Evolutionary conservation across 2,329 filamentous ascomycete genomes (phyloP), one percentile per base, ranked within the genome.

Genomic region (Fusarium armeniacum): DNA sequence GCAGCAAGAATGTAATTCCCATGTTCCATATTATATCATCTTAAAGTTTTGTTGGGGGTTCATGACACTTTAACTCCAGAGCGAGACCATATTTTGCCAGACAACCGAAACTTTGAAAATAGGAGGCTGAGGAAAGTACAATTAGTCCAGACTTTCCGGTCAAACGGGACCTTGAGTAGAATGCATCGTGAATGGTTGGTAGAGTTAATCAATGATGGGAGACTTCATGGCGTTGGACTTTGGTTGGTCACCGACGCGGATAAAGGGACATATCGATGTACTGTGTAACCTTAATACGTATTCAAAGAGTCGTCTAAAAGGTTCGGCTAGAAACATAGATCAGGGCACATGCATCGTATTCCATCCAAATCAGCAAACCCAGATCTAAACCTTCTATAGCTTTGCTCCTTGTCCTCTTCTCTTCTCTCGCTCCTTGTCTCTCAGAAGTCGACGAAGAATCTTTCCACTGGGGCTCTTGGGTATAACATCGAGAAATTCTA

Each of bases 381-480:
- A 13, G 22, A 49, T 33, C 20, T 11, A 2, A 13, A 7, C 10
- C 9, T 7, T 45, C 38, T 45, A 64, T 16, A 64, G 33, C 5
- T 45, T 64, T 0, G 61, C 10, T 1, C 61, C 61, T 3, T 51
- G 26, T 2, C 16, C 22, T 1, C 61, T 56, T 0, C 44, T 58
- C 16, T 18, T 64, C 20, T 58, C 60, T 1, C 61, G 13, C 11
- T 64, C 61, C 6, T 58, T 65, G 8, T 64, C 60, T 8, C 61
- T 50, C 3, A 64, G 30, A 0, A 64, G 9, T 6, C 61, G 61
- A 18, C 67, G 57, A 18, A 70, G 44, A 5, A 70, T 89, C 82
- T 90, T 90, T 1, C 88, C 88, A 67, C 83, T 86, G 1, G 86
- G 83, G 68, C 84, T 88, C 80, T 90, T 90, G 0, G 88, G 88